Base-by-base conservation (phyloP, 1,284 basidiomycete species). In the Rhodotorula sp. region DNA sequence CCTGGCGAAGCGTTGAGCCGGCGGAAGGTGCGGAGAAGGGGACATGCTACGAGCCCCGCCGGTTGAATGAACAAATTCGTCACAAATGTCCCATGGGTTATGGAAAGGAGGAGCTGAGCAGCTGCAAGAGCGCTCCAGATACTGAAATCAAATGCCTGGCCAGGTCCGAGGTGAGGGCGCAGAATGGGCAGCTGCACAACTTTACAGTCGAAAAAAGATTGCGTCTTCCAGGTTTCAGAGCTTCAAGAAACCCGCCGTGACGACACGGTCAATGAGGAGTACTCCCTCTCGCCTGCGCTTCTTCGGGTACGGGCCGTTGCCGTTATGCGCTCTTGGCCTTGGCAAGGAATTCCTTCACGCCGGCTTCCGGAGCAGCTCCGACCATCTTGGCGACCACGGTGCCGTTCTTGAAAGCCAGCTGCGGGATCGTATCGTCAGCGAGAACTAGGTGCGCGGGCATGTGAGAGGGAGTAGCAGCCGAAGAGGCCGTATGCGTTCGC, bases 341-440 rank as follows among this genome's bases (percentile, higher is more conserved):
- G 15, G 69, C 55, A 37, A 75, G 37, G 57, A 71, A 75, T n/a
- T 65, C 54, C 37, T 51, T n/a, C 20, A 75, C 72, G 4, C 62
- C 67, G 2, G 56, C 37, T 51, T 65, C 63, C 10, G 33, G 57
- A 26, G 57, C 51, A 10, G 62, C 74, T 7, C 74, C 74, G 10
- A 70, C 60, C 62, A 75, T 74, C 54, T 75, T 69, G 7, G 60
- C 67, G 18, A 75, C 48, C 5, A 67, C 49, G 26, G 69, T 24
- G 12, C 74, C 74, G 33, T 72, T 66, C 65, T 64, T 70, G 66
- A 75, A 70, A 24, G 74, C 74, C 17, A 75, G 58, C 63, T 70
- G 64, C 46, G 7, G 17, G 18, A 6, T 7, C 18, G 6, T 24
- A 3, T 8, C 18, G 48, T 49, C 24, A 18, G 51, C 26, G 29